Evolutionary conservation across 208 protist species (phyloP).

Genomic region (Acanthamoeba lugdunensis): DNA sequence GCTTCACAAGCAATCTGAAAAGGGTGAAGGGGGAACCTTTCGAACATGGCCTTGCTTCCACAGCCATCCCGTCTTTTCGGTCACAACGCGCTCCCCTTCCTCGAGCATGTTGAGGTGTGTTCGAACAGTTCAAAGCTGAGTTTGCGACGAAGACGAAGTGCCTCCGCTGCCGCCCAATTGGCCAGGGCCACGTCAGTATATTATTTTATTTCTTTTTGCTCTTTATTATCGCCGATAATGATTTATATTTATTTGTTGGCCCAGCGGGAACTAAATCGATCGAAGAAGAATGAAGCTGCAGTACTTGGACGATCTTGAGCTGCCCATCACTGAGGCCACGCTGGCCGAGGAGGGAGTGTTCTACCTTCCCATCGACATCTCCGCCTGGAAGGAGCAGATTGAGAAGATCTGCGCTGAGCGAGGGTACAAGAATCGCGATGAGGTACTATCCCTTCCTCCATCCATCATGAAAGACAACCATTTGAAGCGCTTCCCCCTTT

Average conservation of each 20-base stretch:
- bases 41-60: constrained; percentile 31
- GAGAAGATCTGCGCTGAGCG: constrained; percentile 72
- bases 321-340: not conserved
- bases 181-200: no score
- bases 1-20: not conserved
- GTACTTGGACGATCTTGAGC: constrained; percentile 56
- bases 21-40: not conserved
- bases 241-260: no score
- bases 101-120: not conserved
- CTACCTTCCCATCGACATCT: constrained; percentile 52
- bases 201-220: no score
- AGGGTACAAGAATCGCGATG: constrained; percentile 83
- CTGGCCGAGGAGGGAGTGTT: constrained; percentile 62
- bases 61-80: constrained; percentile 33
- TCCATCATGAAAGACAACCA: not conserved
- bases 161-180: no score
- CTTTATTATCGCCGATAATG: no score
- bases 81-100: not conserved
- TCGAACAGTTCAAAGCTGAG: no score
- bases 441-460: constrained; percentile 34
- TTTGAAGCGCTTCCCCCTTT: no score
- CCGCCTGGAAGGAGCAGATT: constrained; percentile 70
- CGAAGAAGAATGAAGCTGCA: constrained; percentile 39
- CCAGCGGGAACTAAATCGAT: no score
- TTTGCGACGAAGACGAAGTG: no score